Evolutionary conservation across 768 basidiomycete species (phyloP).

Genomic region (Leccinum imitatum): DNA sequence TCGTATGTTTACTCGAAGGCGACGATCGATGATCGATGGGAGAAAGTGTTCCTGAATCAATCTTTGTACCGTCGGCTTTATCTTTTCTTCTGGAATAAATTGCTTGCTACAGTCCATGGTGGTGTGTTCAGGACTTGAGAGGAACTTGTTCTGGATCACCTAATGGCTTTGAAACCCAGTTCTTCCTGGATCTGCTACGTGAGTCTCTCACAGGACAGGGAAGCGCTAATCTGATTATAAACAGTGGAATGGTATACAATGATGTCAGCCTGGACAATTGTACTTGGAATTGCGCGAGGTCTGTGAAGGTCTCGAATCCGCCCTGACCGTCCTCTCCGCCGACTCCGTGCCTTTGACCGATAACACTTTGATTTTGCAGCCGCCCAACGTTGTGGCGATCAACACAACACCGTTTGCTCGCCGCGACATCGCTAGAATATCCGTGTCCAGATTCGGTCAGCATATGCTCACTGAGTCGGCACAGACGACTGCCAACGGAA

Average conservation of each 20-base stretch:
- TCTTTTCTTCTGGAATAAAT: not conserved
- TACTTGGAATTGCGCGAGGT: slow-evolving; percentile 78
- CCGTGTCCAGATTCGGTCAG: slow-evolving; percentile 34
- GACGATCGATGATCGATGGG: slow-evolving; percentile 83
- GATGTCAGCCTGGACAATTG: slow-evolving; percentile 74
- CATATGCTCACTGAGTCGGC: too few relatives aligned
- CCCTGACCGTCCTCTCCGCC: slow-evolving; percentile 58
- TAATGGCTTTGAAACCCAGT: slow-evolving; percentile 41
- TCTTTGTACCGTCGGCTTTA: slow-evolving; percentile 45
- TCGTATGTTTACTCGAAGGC: slow-evolving; percentile 79
- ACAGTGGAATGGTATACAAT: slow-evolving; percentile 93
- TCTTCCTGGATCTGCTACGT: slow-evolving; percentile 89
- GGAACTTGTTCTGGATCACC: not conserved
- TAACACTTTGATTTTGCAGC: slow-evolving; percentile 22
- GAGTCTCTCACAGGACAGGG: slow-evolving; percentile 20
- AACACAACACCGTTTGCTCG: slow-evolving; percentile 84
- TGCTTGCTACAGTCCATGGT: slow-evolving; percentile 65
- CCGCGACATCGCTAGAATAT: slow-evolving; percentile 72
- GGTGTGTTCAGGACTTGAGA: slow-evolving; percentile 41
- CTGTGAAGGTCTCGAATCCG: slow-evolving; percentile 68
- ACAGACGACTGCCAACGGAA: too few relatives aligned
- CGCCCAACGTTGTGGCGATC: slow-evolving; percentile 54
- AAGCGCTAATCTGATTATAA: slow-evolving; percentile 1
- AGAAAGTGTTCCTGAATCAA: slow-evolving; percentile 87
- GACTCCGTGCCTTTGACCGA: slow-evolving; percentile 31